Evolutionary conservation across 2,329 filamentous ascomycete species (phyloP), one percentile per base, ranked within the genome.

Genomic region (Fusarium poae): DNA sequence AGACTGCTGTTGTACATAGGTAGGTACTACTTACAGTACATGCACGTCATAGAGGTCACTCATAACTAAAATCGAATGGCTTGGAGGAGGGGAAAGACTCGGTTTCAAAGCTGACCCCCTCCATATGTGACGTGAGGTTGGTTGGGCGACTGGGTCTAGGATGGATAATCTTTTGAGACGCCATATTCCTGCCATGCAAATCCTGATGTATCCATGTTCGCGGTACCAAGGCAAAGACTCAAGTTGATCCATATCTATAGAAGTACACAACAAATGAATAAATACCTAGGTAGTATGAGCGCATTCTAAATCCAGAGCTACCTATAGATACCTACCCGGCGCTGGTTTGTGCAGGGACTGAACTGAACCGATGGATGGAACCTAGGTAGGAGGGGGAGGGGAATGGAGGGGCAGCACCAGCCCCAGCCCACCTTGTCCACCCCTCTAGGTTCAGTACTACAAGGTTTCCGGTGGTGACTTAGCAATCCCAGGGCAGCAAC

Each of bases 401-500:
- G 65, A 29, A 50, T 50, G 48, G 65, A 66, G 65, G 65, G 61
- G 60, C 40, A 18, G 23, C 23, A 50, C 27, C 27, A 27, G 27
- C 27, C 7, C 27, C 34, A 50, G 48, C 48, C 48, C 48, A 50
- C 48, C 48, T 29, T 39, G 48, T 32, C 39, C 21, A 23, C 21
- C 39, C 25, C 25, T 44, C 42, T 45, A 30, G 42, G 46, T 50
- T 39, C 48, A 50, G 18, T 39, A 32, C 12, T 25, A n/a, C n/a
- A n/a, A 35, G 46, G 45, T 49, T 65, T 65, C 56, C 30, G 45
- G 39, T 42, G 59, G 57, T 68, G 60, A 63, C 63, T 67, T 62
- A 67, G 49, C 21, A 42, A 42, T 52, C 21, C 61, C 62, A 74
- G 72, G 72, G 72, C 72, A 74, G 72, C 51, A 74, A 71, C 72